Percentiles rank a stretch among this genome's conserved stretches.
These are phyloP conservation scores for Dactylellina haptotyla DNA, from an alignment of 2,329 filamentous ascomycete genomes.

Conservation along the genomic window DNA sequence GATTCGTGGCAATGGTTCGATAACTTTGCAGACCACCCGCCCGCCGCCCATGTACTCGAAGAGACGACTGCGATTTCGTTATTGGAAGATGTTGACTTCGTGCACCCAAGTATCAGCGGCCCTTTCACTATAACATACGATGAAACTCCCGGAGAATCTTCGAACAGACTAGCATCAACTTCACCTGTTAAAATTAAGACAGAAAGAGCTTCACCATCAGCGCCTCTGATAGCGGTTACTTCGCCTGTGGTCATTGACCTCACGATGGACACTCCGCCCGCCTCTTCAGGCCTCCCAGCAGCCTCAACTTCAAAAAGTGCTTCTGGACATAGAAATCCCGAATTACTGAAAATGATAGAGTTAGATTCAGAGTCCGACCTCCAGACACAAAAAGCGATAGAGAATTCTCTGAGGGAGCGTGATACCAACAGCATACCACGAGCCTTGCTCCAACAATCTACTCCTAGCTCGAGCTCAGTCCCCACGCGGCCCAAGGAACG, in stretches of 20 bases:
- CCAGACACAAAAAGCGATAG: constrained; percentile 9
- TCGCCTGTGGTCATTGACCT: constrained; percentile 53
- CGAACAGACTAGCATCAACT: background rate
- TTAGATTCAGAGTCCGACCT: background rate
- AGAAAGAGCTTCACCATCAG: background rate
- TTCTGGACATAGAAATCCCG: no score
- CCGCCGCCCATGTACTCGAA: background rate
- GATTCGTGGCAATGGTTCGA: constrained; percentile 32
- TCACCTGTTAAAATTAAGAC: background rate
- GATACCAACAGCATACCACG: constrained; percentile 1
- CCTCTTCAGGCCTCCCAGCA: background rate
- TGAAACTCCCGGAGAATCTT: background rate
- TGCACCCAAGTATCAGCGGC: no score
- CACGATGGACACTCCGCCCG: constrained; percentile 45
- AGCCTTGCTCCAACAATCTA: background rate
- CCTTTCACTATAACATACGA: background rate
- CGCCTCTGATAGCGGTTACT: background rate
- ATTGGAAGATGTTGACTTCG: no score
- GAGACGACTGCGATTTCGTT: background rate
- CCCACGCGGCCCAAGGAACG: background rate
- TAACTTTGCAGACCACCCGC: background rate
- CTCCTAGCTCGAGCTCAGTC: no score
- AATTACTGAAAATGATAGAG: no score
- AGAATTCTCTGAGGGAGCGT: constrained; percentile 20
- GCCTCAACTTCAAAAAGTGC: background rate